A percentile compares a stretch with the other conserved stretches of the same genome.
Evolutionary conservation across 73 alveolate species (phyloP).

Genomic region (Uronychia setigera): DNA sequence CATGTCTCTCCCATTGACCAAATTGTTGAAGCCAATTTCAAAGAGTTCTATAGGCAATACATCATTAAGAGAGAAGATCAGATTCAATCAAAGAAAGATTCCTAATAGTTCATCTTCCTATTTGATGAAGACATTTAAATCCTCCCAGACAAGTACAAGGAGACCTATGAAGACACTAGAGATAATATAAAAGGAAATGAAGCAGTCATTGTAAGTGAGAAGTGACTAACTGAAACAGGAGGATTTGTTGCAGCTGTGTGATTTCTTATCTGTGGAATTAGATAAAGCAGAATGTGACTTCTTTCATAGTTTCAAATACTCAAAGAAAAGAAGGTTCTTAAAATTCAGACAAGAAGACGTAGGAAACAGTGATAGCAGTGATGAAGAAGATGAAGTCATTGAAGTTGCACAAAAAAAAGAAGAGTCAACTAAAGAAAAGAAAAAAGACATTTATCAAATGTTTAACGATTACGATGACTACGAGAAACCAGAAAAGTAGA

Average conservation of each 20-base stretch:
- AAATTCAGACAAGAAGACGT: constrained; percentile 7
- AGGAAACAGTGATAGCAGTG: neutral
- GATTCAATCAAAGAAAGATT: constrained; percentile 42
- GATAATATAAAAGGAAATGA: constrained; percentile 11
- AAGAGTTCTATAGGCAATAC: constrained; percentile 10
- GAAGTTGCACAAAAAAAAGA: too few species aligned
- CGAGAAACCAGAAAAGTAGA: neutral
- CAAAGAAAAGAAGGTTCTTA: neutral
- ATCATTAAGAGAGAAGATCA: constrained; percentile 21
- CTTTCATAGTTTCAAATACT: constrained; percentile 26
- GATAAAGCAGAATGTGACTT: constrained; percentile 18
- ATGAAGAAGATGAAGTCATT: too few species aligned
- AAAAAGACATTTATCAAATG: too few species aligned
- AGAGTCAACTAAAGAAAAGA: neutral
- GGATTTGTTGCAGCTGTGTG: constrained; percentile 6
- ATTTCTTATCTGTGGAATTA: constrained; percentile 25
- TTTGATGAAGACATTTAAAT: constrained; percentile 50
- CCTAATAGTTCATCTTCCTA: constrained; percentile 31
- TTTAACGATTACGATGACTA: neutral
- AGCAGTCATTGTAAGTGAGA: neutral
- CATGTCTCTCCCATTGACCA: neutral
- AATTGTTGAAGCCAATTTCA: constrained; percentile 17
- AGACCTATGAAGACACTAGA: constrained; percentile 34
- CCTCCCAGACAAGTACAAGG: constrained; percentile 34
- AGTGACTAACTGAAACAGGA: constrained; percentile 9